Conservation (phyloP, 495 filamentous ascomycete genomes). For the Talaromyces stipitatus region DNA sequence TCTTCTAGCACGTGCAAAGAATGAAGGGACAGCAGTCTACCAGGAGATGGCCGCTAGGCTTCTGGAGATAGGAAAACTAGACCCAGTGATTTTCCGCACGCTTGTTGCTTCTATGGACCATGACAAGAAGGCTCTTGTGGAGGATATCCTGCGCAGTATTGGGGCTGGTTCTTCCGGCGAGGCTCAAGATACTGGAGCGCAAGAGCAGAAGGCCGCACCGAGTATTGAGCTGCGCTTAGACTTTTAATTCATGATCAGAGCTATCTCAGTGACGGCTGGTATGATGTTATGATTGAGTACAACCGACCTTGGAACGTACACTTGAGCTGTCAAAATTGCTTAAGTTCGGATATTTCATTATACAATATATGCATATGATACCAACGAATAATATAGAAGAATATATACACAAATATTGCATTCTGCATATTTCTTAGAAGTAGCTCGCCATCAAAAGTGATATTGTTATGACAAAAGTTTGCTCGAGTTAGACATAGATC, state of each 20-base stretch:
- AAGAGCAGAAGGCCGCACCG: slow-evolving; percentile 52
- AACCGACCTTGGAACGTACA: no score
- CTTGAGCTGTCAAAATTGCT: no score
- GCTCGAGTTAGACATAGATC: no score
- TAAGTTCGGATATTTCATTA: neutral
- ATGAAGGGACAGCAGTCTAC: slow-evolving; percentile 40
- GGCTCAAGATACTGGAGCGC: slow-evolving; percentile 25
- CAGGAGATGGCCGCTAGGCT: slow-evolving; percentile 67
- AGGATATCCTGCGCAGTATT: slow-evolving; percentile 65
- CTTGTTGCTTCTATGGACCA: slow-evolving; percentile 66
- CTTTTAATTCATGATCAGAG: no score
- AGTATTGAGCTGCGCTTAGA: slow-evolving; percentile 93
- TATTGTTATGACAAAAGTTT: no score
- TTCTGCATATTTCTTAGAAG: neutral
- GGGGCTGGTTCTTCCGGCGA: slow-evolving; percentile 21
- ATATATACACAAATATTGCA: slow-evolving; percentile 2
- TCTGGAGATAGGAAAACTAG: slow-evolving; percentile 69
- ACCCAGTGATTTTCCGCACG: slow-evolving; percentile 65
- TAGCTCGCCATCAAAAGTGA: no score
- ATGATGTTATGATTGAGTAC: no score
- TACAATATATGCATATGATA: slow-evolving; percentile 4
- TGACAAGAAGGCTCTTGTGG: slow-evolving; percentile 67
- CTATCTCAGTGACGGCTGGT: neutral
- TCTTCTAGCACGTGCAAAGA: slow-evolving; percentile 63
- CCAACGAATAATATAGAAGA: slow-evolving; percentile 1